phyloP scores from a whole-genome alignment of 2,329 filamentous ascomycete species.

The Neophaeococcomyces mojaviensis region DNA sequence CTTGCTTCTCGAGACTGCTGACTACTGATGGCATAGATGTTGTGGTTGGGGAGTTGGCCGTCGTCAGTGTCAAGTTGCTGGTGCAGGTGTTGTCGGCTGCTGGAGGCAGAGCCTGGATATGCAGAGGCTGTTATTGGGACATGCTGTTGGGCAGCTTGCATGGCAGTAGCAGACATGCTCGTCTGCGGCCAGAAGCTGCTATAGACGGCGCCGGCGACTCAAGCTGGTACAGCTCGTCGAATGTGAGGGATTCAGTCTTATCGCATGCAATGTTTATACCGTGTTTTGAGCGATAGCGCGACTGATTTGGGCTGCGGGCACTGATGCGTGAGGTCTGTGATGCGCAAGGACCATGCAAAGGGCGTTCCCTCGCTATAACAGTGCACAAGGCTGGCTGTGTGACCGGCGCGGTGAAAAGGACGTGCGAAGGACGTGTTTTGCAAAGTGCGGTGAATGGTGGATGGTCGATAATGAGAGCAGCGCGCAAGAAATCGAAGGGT shows the following conservation, averaged over 20 bases:
- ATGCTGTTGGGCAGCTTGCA: conserved; percentile 11
- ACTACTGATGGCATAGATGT: conserved; percentile 8
- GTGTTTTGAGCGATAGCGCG: conserved; percentile 1
- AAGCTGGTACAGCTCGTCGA: conserved; percentile 6
- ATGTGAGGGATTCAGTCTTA: conserved; percentile 4
- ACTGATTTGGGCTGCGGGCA: not conserved
- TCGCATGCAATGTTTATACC: conserved; percentile 8
- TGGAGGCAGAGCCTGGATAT: conserved; percentile 2
- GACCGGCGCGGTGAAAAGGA: no score
- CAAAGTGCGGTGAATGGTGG: no score
- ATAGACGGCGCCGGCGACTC: not conserved
- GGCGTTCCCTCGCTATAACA: no score
- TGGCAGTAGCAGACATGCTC: conserved; percentile 9
- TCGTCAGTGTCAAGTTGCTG: conserved; percentile 3
- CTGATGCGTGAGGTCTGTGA: not conserved
- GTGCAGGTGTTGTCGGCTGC: conserved; percentile 4
- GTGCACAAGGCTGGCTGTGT: no score
- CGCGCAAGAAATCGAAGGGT: no score
- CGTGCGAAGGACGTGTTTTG: no score
- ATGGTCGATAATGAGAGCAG: no score
- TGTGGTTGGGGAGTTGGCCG: not conserved
- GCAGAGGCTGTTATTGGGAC: conserved; percentile 2
- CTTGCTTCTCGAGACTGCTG: conserved; percentile 5
- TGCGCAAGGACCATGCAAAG: no score
- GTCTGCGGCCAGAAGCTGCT: conserved; percentile 1